A percentile compares a stretch with the other conserved stretches of the same genome.
These are phyloP conservation scores for Antarctomyces pellizariae DNA, from an alignment of 495 filamentous ascomycete genomes.

Conservation along the genomic window DNA sequence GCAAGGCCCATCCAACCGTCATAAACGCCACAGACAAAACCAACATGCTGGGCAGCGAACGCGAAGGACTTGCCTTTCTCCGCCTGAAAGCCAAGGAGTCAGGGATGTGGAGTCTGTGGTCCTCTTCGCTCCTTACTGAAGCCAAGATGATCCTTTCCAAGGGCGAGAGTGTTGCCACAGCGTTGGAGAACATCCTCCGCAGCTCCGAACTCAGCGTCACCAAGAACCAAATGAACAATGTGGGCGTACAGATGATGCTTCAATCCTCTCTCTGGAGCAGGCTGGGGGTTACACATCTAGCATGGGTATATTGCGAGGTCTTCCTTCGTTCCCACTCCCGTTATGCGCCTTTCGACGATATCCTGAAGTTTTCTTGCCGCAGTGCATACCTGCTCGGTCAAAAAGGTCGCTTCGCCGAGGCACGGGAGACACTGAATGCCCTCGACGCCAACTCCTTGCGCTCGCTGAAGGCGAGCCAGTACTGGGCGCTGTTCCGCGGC, in stretches of 20 bases:
- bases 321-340: slow-evolving; percentile 51
- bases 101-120: slow-evolving; percentile 70
- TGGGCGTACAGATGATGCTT: slow-evolving; percentile 50
- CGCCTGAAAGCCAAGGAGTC: slow-evolving; percentile 75
- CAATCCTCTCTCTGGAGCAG: slow-evolving; percentile 51
- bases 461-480: slow-evolving; percentile 55
- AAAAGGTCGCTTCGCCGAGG: slow-evolving; percentile 48
- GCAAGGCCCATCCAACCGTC: slow-evolving; percentile 56
- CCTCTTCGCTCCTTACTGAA: slow-evolving; percentile 67
- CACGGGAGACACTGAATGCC: slow-evolving; percentile 38
- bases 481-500: slow-evolving; percentile 51
- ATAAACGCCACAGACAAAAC: slow-evolving; percentile 44
- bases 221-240: slow-evolving; percentile 44
- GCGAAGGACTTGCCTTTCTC: slow-evolving; percentile 62
- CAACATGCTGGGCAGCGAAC: slow-evolving; percentile 53
- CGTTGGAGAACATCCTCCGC: slow-evolving; percentile 56
- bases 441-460: slow-evolving; percentile 42
- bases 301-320: slow-evolving; percentile 44
- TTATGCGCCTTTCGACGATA: slow-evolving; percentile 49
- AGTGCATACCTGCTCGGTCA: slow-evolving; percentile 21
- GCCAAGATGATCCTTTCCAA: slow-evolving; percentile 50
- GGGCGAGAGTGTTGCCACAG: slow-evolving; percentile 59
- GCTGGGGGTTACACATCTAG: slow-evolving; percentile 43
- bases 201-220: slow-evolving; percentile 63
- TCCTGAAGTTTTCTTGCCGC: slow-evolving; percentile 32